These are phyloP conservation scores for Cardamine chenopodiifolia DNA, from an alignment of 345 rosid genomes.

Conservation along the genomic window DNA sequence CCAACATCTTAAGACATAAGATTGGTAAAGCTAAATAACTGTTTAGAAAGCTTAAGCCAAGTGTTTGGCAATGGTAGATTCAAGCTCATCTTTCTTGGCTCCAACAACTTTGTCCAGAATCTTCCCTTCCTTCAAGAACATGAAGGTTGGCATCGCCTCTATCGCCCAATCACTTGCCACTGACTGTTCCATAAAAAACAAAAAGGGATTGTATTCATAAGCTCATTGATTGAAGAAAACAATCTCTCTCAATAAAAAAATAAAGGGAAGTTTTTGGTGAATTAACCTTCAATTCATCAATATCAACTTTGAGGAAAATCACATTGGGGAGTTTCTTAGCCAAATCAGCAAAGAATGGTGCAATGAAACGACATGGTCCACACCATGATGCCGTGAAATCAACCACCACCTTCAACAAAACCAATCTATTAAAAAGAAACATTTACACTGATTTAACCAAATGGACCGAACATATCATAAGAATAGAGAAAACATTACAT, in stretches of 20 bases:
- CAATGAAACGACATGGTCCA: slow-evolving; percentile 73
- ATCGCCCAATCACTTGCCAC: slow-evolving; percentile 73
- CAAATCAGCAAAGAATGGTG: slow-evolving; percentile 70
- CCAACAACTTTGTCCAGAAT: slow-evolving; percentile 73
- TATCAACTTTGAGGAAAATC: slow-evolving; percentile 72
- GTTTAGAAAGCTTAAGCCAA: slow-evolving; percentile 25
- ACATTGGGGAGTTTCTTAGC: slow-evolving; percentile 65
- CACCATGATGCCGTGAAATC: slow-evolving; percentile 91
- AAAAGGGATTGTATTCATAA: not conserved
- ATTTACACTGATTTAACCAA: not conserved
- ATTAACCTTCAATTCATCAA: slow-evolving; percentile 68
- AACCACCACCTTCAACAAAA: slow-evolving; percentile 59
- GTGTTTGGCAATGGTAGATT: slow-evolving; percentile 64
- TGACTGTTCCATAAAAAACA: slow-evolving; percentile 44
- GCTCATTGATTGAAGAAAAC: not conserved
- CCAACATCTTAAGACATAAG: slow-evolving; percentile 9
- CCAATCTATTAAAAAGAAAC: not conserved
- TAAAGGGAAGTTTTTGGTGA: not conserved
- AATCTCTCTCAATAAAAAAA: not conserved
- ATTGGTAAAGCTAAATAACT: not conserved
- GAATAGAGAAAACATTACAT: not conserved
- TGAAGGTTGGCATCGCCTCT: slow-evolving; percentile 81
- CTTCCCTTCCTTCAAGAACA: slow-evolving; percentile 74
- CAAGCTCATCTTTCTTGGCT: slow-evolving; percentile 76
- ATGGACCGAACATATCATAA: not conserved